Percentiles rank a stretch among this genome's conserved stretches.
Conservation (phyloP, 2,329 filamentous ascomycete species). For the Aureobasidium sp. region DNA sequence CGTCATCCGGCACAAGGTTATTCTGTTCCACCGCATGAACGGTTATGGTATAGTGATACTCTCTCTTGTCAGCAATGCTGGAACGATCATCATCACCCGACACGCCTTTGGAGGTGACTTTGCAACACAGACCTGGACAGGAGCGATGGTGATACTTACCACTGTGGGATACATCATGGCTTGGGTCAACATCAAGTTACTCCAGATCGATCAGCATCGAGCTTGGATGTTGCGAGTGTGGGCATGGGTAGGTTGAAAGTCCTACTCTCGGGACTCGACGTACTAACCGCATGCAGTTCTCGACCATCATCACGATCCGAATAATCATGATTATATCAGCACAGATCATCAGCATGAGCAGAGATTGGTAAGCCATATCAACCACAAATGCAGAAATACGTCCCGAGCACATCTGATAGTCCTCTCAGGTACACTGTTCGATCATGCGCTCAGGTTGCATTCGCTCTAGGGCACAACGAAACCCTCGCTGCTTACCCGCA, state of each 20-base stretch:
- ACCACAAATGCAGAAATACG: slow-evolving; percentile 17
- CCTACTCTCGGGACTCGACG: no score
- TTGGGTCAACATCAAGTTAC: slow-evolving; percentile 50
- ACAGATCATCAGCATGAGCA: slow-evolving; percentile 28
- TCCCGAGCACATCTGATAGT: slow-evolving; percentile 24
- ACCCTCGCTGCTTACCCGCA: background rate
- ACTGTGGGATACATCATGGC: slow-evolving; percentile 41
- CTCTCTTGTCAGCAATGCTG: slow-evolving; percentile 39
- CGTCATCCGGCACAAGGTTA: slow-evolving; percentile 38
- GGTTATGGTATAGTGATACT: slow-evolving; percentile 51
- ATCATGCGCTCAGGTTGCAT: slow-evolving; percentile 39
- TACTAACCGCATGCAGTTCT: background rate
- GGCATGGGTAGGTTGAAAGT: slow-evolving; percentile 34
- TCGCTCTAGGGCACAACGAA: background rate
- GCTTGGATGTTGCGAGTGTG: slow-evolving; percentile 54
- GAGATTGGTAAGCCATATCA: background rate
- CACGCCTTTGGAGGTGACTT: slow-evolving; percentile 50
- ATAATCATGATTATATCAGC: slow-evolving; percentile 42
- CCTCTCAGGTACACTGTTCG: slow-evolving; percentile 28
- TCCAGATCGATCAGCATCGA: slow-evolving; percentile 58
- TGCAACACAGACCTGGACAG: slow-evolving; percentile 42
- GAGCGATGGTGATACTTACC: slow-evolving; percentile 41
- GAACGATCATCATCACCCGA: slow-evolving; percentile 48
- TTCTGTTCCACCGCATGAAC: slow-evolving; percentile 53
- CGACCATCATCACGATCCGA: slow-evolving; percentile 26